Evolutionary conservation across 1,139 yeast species (phyloP), one percentile per base, ranked within the genome.

Genomic region (Yamadazyma oceani): DNA sequence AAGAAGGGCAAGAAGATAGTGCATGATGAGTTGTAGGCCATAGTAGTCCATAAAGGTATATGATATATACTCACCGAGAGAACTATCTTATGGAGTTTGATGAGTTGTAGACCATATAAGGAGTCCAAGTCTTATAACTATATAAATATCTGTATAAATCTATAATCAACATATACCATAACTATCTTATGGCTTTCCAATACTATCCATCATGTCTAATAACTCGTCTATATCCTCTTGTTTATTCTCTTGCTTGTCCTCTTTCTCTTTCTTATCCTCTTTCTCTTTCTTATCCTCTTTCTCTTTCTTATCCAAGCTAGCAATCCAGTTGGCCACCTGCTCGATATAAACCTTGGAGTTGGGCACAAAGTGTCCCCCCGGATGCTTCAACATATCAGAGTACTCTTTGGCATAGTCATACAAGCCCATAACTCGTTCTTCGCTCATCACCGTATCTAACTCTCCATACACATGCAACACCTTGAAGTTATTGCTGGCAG

Each of bases 351-450:
- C 63, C 54, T 79, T 81, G 2, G 85, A 74, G 48, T 83, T 83
- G 5, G 96, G 96, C 12, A 86, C 90, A 55, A 82, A 86, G 56
- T 87, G 96, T 0, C 95, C 94, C 25, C 95, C 95, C 2, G 90
- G 85, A 55, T 87, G 96, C 43, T 69, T 75, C 45, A 86, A 55
- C 29, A 81, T 44, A 3, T 72, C 71, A 5, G 75, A 68, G 2
- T 59, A 63, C 5, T 62, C 66, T 34, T 65, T 64, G 48, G 83
- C 78, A 2, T 69, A 60, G 9, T 86, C 75, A 50, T 69, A 81
- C 29, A 90, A 64, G 1, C 69, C 62, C 61, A 77, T 64, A 0
- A 84, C 73, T 43, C 94, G 70, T 34, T 76, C 82, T 35, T 85
- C 89, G n/a, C 83, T 79, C 2, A 90, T 92, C 12, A 92, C 83